A percentile compares a stretch with the other conserved stretches of the same genome.
phyloP scores from a whole-genome alignment of 2,329 filamentous ascomycete species.

The Chrysoporthe puriensis region DNA sequence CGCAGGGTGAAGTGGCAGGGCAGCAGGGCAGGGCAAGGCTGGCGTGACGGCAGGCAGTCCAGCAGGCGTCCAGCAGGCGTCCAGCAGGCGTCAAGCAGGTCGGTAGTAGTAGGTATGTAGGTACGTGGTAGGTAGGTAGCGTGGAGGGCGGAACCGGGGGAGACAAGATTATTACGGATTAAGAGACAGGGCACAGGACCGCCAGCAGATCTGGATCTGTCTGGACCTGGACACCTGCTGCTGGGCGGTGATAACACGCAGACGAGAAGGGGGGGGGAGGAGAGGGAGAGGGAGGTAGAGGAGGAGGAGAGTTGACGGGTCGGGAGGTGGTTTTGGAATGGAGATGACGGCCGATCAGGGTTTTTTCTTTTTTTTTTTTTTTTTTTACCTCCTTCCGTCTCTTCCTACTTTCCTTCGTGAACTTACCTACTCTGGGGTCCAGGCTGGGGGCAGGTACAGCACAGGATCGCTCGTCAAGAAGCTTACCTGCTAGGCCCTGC shows the following conservation, averaged over 20 bases:
- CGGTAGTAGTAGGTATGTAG: too few species aligned
- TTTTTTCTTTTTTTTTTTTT: background rate
- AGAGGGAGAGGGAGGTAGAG: conserved; percentile 9
- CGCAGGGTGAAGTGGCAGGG: background rate
- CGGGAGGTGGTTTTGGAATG: conserved; percentile 4
- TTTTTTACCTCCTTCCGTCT: too few species aligned
- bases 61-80: background rate
- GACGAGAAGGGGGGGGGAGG: conserved; percentile 14
- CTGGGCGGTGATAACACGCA: conserved; percentile 9
- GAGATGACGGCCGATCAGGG: conserved; percentile 24
- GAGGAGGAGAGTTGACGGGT: conserved; percentile 7
- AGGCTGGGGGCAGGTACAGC: too few species aligned
- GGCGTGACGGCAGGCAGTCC: conserved; percentile 1
- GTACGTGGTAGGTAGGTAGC: too few species aligned
- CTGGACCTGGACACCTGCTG: conserved; percentile 8
- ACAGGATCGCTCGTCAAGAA: too few species aligned
- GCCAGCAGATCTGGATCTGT: conserved; percentile 7
- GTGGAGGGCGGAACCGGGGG: background rate
- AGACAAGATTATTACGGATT: background rate
- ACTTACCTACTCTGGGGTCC: too few species aligned
- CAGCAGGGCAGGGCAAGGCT: background rate
- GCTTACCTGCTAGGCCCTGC: too few species aligned
- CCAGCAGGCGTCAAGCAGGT: too few species aligned
- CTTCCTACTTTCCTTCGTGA: too few species aligned
- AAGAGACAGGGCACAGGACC: background rate